Evolutionary conservation across 225 moss, liverwort and hornwort species (phyloP).

Genomic region (Physcomitrium patens): DNA sequence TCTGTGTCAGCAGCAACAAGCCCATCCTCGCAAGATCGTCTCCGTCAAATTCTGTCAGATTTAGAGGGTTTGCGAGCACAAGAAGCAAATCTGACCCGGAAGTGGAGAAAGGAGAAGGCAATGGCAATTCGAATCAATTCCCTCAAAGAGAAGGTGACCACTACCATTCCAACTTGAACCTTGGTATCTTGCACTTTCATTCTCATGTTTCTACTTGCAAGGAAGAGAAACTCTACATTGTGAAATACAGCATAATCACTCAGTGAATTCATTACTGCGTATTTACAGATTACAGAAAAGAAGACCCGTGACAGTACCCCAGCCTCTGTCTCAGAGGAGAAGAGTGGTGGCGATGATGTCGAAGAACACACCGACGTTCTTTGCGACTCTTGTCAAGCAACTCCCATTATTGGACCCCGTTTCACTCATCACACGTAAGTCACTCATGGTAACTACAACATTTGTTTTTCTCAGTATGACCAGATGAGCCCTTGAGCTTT

Average conservation of each 20-base stretch:
- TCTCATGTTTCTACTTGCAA: slow-evolving; percentile 14
- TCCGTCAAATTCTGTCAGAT: slow-evolving; percentile 49
- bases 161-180: background rate
- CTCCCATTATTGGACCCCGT: slow-evolving; percentile 25
- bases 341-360: background rate
- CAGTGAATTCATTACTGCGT: background rate
- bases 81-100: slow-evolving; percentile 58
- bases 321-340: background rate
- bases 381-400: background rate
- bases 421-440: slow-evolving; percentile 3
- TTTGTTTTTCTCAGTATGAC: background rate
- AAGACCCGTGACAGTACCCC: background rate
- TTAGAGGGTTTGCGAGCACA: slow-evolving; percentile 45
- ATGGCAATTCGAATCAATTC: slow-evolving; percentile 62
- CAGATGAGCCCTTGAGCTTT: background rate
- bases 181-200: background rate
- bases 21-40: slow-evolving; percentile 57
- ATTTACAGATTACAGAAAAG: background rate
- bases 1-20: slow-evolving; percentile 55
- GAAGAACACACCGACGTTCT: background rate
- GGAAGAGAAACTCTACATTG: background rate
- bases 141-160: slow-evolving; percentile 65
- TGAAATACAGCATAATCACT: background rate
- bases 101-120: slow-evolving; percentile 71
- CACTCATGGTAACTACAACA: background rate